Evolutionary conservation across 2,329 filamentous ascomycete species (phyloP).

Genomic region (Penicillium sp.): DNA sequence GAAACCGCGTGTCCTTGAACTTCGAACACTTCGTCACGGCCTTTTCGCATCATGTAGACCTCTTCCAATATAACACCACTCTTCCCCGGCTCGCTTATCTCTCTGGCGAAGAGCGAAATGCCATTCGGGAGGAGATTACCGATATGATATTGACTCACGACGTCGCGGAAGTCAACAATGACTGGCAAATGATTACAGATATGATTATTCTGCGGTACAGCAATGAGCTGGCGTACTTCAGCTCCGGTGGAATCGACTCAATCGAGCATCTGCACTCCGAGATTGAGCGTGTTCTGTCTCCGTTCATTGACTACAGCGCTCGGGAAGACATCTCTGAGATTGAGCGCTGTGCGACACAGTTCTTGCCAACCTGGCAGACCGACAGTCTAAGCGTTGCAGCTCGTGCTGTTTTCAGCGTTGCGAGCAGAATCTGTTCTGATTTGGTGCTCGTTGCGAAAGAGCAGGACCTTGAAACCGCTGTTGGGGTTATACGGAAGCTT

Average conservation of each 20-base stretch:
- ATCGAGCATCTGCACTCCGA: conserved; percentile 27
- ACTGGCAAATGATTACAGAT: conserved; percentile 68
- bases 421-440: conserved; percentile 33
- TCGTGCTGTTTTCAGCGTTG: conserved; percentile 30
- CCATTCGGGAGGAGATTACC: conserved; percentile 46
- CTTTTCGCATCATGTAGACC: conserved; percentile 43
- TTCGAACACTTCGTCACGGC: conserved; percentile 50
- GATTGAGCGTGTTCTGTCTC: conserved; percentile 28
- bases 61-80: conserved; percentile 37
- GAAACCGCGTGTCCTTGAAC: conserved; percentile 44
- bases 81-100: conserved; percentile 42
- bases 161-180: conserved; percentile 31
- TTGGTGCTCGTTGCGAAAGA: conserved; percentile 26
- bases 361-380: conserved; percentile 25
- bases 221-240: conserved; percentile 48
- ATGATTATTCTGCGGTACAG: conserved; percentile 62
- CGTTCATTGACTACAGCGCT: conserved; percentile 36
- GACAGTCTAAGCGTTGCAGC: conserved; percentile 22
- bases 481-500: conserved; percentile 40
- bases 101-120: conserved; percentile 30
- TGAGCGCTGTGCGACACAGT: conserved; percentile 36
- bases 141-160: conserved; percentile 39
- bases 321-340: conserved; percentile 29
- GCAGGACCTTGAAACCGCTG: conserved; percentile 22
- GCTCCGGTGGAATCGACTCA: conserved; percentile 26